Evolutionary conservation across 768 basidiomycete species (phyloP), one percentile per base, ranked within the genome.

Genomic region (Holtermanniella nyarrowii): DNA sequence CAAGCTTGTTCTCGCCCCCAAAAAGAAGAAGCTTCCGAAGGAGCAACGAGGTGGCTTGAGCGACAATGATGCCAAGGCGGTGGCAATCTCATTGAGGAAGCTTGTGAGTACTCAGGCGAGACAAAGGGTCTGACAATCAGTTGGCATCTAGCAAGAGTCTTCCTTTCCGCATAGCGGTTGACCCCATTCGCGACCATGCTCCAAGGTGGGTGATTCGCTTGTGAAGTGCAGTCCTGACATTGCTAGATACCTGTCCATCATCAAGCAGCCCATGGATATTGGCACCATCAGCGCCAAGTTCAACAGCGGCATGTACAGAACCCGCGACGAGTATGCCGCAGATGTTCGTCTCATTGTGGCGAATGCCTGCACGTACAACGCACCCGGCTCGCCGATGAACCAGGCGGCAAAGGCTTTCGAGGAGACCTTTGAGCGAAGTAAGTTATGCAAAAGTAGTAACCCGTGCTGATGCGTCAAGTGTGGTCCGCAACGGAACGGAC

Each of bases 201-300:
- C 87, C 87, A 16, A 85, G 85, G 86, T 93, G 68, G 48, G 79
- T 76, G 42, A 39, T 16, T 5, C 45, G 25, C 12, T 46, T 22
- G 45, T 22, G 25, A 5, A 46, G 12, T 49, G 26, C 37, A 18
- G 40, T 4, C 26, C 10, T 12, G 16, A 26, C 7, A 12, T 5
- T 42, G 7, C 39, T 54, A 93, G 90, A 59, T 97, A 97, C 69
- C 88, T 89, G 62, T 82, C 86, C 48, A 74, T 90, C 53, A 83
- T 99, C 70, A 86, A 86, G 70, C 77, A 84, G 11, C 93, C 95
- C 0, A 96, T 99, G 88, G 95, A 99, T 65, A 76, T 97, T 16
- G 82, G 83, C 47, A 89, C 90, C 0, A 85, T 93, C 76, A 76
- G 78, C 23, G 84, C 84, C 31, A 96, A 93, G 68, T 74, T 97